Conservation (phyloP, 192 early-diverging fungal species). For the Coemansia umbellata region DNA sequence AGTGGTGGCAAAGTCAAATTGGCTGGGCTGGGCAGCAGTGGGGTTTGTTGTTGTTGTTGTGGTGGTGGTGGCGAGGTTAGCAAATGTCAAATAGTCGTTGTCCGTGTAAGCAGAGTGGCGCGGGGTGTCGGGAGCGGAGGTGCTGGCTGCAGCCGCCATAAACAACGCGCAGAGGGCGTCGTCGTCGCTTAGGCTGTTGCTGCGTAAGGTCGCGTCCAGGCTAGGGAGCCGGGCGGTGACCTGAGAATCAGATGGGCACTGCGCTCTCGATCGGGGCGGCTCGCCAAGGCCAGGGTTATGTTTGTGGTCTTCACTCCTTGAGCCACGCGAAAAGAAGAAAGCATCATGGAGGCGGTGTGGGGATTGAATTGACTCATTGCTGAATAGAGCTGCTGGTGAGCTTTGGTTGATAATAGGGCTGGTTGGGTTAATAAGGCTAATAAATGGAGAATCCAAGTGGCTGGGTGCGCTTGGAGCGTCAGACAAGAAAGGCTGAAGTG, state of each 20-base stretch:
- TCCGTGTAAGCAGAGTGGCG: conserved; percentile 34
- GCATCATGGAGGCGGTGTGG: conserved; percentile 9
- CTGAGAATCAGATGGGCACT: too few relatives aligned
- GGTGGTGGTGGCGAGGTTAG: neutral
- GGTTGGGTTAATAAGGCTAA: conserved; percentile 1
- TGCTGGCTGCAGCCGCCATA: conserved; percentile 15
- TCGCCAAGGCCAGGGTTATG: conserved; percentile 9
- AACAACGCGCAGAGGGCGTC: conserved; percentile 17
- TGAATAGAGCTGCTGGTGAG: neutral
- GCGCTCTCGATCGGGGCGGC: too few relatives aligned
- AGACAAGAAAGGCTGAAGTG: conserved; percentile 14
- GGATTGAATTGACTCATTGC: neutral
- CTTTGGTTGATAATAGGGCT: conserved; percentile 5
- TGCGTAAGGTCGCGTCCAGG: too few relatives aligned
- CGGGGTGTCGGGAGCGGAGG: neutral
- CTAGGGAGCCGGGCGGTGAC: too few relatives aligned
- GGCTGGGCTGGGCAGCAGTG: neutral
- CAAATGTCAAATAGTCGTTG: conserved; percentile 30
- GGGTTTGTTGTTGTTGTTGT: conserved; percentile 3
- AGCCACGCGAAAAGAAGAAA: conserved; percentile 52
- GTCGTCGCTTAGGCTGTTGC: conserved; percentile 17
- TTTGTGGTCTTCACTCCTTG: conserved; percentile 32
- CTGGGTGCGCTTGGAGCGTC: conserved; percentile 13
- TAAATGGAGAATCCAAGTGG: conserved; percentile 1
- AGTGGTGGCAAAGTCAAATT: neutral